These are phyloP conservation scores for Fusarium bulbicola DNA, from an alignment of 2,329 filamentous ascomycete genomes.

Conservation along the genomic window DNA sequence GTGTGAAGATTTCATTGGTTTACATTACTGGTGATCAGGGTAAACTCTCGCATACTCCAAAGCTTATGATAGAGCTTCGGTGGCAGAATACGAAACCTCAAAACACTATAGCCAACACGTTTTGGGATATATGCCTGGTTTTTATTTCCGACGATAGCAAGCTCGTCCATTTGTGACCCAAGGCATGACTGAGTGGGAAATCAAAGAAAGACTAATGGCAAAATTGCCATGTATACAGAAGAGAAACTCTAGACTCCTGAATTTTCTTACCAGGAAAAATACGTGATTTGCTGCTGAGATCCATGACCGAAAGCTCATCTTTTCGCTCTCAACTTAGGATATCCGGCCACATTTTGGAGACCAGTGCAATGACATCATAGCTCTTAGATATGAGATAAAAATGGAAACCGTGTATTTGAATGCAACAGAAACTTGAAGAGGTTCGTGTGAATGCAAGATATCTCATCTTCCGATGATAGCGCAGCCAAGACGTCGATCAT, in stretches of 20 bases:
- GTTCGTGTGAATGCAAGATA: too few relatives aligned
- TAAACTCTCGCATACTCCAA: rapidly evolving
- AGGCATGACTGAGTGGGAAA: neutral
- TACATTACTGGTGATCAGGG: neutral
- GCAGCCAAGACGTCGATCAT: neutral
- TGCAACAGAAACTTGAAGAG: too few relatives aligned
- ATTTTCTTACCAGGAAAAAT: neutral
- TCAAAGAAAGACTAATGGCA: neutral
- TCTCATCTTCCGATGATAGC: neutral
- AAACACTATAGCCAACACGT: neutral
- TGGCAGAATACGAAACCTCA: neutral
- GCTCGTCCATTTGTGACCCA: too few relatives aligned
- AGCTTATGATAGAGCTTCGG: neutral
- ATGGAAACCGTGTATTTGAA: too few relatives aligned
- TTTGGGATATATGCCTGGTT: neutral
- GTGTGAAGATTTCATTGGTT: neutral
- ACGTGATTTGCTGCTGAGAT: neutral
- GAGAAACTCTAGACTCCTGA: neutral
- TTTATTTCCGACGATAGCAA: too few relatives aligned
- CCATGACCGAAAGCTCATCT: neutral
- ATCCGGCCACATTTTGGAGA: neutral
- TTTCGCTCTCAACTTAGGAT: neutral
- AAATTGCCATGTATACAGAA: neutral
- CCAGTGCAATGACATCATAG: neutral
- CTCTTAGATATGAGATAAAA: neutral